Evolutionary conservation across 2,329 filamentous ascomycete species (phyloP), one percentile per base, ranked within the genome.

Genomic region (Ophiocordyceps sinensis): DNA sequence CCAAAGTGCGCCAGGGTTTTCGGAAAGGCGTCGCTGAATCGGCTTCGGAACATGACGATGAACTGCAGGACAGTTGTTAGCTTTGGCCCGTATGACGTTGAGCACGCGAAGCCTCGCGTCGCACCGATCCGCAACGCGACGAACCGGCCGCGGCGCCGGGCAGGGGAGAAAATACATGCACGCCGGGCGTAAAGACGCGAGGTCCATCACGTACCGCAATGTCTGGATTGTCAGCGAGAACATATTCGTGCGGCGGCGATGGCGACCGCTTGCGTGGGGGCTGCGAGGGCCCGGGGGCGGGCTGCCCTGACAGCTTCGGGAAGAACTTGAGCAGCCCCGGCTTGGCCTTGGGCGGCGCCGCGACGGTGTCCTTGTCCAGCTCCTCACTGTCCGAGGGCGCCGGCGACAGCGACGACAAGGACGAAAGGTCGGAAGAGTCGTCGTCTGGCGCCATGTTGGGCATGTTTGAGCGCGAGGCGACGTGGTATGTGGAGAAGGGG

Each of bases 11-110:
- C 73, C 30, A 94, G 71, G 28, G 86, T 91, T 61, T 87, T 82
- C 38, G 88, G 82, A 51, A 98, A 91, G 45, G 78, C 82, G 45
- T 94, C 87, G 63, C 75, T 79, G 63, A 98, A 96, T 56, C 91
- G 85, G 62, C 84, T 83, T 60, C 89, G 79, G 65, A 96, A 98
- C 85, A 94, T 95, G 51, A 96, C 86, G 62, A 98, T 85, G 65
- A 98, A 95, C 86, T 95, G 53, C 50, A 40, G 36, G 11, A 51
- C 13, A 12, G 51, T 54, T 55, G 53, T 62, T 56, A 63, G 61
- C 52, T 32, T 47, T 48, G 42, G 44, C 45, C 42, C 14, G 43
- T 45, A 53, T 53, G 49, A 51, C 51, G 49, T 57, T 49, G 50
- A 10, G 48, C 48, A 70, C 72, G 72, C 70, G 69, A 70, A 58